phyloP scores from a whole-genome alignment of 2,329 filamentous ascomycete species.

The Colletotrichum sp. region DNA sequence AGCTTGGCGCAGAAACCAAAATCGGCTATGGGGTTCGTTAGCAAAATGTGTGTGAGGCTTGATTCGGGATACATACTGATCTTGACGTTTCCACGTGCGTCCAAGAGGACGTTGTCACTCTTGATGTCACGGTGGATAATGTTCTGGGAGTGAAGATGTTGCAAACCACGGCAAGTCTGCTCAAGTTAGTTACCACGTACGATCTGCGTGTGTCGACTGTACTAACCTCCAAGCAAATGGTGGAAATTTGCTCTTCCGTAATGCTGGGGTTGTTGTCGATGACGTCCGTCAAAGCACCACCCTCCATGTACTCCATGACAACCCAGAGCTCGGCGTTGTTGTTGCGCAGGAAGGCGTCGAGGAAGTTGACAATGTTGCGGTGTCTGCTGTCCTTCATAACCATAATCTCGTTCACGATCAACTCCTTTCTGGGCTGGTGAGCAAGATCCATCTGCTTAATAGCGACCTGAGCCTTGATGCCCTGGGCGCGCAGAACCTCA shows the following conservation, averaged over 20 bases:
- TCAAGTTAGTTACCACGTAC: slow-evolving; percentile 23
- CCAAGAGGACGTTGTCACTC: slow-evolving; percentile 96
- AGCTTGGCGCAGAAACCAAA: slow-evolving; percentile 99
- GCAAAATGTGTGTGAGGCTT: slow-evolving; percentile 33
- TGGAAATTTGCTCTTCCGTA: slow-evolving; percentile 95
- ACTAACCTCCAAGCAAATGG: slow-evolving; percentile 91
- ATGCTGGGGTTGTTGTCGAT: slow-evolving; percentile 98
- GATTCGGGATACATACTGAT: slow-evolving; percentile 74
- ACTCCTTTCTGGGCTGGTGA: slow-evolving; percentile 94
- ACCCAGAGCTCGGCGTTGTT: slow-evolving; percentile 98
- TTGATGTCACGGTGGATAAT: slow-evolving; percentile 99
- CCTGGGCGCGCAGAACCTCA: slow-evolving; percentile 79
- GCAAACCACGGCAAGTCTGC: slow-evolving; percentile 92
- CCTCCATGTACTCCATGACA: slow-evolving; percentile 99
- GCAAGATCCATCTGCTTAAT: slow-evolving; percentile 99
- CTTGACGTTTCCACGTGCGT: slow-evolving; percentile 94
- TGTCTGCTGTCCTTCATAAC: slow-evolving; percentile 99
- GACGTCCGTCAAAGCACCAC: slow-evolving; percentile 94
- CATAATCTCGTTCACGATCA: slow-evolving; percentile 99
- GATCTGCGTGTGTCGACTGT: neutral
- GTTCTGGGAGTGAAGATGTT: slow-evolving; percentile 92
- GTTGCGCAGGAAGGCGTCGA: slow-evolving; percentile 95
- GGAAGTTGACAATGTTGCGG: slow-evolving; percentile 97
- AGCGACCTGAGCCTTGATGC: slow-evolving; percentile 85
- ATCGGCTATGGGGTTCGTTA: slow-evolving; percentile 69